Evolutionary conservation across 352 stramenopile genomes (phyloP).

Genomic region (Phytophthora hibernalis): DNA sequence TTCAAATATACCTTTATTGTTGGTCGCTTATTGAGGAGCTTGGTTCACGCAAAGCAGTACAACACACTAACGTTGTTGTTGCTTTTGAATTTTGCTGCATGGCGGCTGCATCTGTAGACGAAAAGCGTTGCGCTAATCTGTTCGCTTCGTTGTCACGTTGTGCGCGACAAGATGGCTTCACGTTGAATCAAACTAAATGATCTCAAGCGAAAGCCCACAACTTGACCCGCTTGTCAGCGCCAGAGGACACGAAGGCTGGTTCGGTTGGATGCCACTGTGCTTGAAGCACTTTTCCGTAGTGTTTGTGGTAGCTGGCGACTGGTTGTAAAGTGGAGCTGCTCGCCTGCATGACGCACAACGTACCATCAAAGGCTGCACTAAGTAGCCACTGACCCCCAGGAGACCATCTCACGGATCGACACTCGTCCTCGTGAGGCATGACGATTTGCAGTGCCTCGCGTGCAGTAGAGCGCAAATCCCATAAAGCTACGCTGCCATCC

Average conservation of each 20-base stretch:
- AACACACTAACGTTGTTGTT: too few species aligned
- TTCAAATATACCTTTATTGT: constrained; percentile 42
- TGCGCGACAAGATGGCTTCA: constrained; percentile 22
- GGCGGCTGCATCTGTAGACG: constrained; percentile 22
- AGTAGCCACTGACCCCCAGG: constrained; percentile 68
- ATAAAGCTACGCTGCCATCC: constrained; percentile 66
- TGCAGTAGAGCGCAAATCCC: constrained; percentile 60
- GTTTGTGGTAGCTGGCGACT: constrained; percentile 62
- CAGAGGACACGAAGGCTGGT: constrained; percentile 65
- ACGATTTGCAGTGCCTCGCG: constrained; percentile 41
- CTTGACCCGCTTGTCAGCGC: constrained; percentile 73
- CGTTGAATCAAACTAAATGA: constrained; percentile 3
- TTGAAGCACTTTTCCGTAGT: constrained; percentile 76
- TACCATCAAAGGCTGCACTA: constrained; percentile 67
- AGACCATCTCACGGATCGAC: constrained; percentile 67
- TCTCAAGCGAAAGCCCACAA: constrained; percentile 60
- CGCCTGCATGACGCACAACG: constrained; percentile 50
- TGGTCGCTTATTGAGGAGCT: constrained; percentile 15
- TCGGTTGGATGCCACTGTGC: constrained; percentile 64
- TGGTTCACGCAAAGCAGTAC: too few species aligned
- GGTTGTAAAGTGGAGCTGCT: constrained; percentile 33
- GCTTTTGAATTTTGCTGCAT: too few species aligned
- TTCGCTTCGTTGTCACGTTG: constrained; percentile 24
- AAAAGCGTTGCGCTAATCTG: constrained; percentile 23
- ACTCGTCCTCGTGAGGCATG: constrained; percentile 59